phyloP scores from a whole-genome alignment of 345 rosid species.

The Gossypium stocksii region DNA sequence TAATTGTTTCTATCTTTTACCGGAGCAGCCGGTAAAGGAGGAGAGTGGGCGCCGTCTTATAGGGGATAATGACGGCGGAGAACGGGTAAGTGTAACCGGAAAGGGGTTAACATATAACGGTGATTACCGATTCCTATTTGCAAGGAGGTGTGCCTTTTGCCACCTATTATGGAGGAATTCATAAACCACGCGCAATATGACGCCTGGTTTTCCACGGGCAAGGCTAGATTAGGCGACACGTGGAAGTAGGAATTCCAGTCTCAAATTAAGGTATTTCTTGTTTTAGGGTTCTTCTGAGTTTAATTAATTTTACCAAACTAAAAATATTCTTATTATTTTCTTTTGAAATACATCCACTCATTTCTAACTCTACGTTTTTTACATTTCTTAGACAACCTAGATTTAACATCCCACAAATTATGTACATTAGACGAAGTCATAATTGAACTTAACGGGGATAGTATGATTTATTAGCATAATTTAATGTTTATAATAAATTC shows the following conservation, averaged over 20 bases:
- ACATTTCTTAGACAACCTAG: too few relatives aligned
- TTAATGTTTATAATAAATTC: too few relatives aligned
- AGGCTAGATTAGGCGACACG: background rate
- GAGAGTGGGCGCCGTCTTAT: background rate
- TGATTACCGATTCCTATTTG: slow-evolving; percentile 30
- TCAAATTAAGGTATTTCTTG: background rate
- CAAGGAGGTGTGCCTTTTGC: slow-evolving; percentile 20
- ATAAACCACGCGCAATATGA: background rate
- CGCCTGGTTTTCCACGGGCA: background rate
- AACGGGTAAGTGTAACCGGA: slow-evolving; percentile 15
- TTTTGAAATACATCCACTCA: background rate
- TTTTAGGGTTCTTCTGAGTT: background rate
- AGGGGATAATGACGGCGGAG: slow-evolving; percentile 21
- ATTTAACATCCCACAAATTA: too few relatives aligned
- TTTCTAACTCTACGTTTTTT: too few relatives aligned
- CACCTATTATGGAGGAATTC: background rate
- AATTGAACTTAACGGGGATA: too few relatives aligned
- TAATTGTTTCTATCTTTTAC: background rate
- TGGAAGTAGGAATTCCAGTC: background rate
- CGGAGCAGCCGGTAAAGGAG: slow-evolving; percentile 19
- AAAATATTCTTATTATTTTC: background rate
- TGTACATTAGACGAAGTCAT: too few relatives aligned
- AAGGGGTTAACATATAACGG: slow-evolving; percentile 15
- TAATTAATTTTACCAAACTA: background rate
- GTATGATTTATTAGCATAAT: too few relatives aligned